Evolutionary conservation across 2,329 filamentous ascomycete genomes (phyloP), one percentile per base, ranked within the genome.

Genomic region (Aplosporella prunicola): DNA sequence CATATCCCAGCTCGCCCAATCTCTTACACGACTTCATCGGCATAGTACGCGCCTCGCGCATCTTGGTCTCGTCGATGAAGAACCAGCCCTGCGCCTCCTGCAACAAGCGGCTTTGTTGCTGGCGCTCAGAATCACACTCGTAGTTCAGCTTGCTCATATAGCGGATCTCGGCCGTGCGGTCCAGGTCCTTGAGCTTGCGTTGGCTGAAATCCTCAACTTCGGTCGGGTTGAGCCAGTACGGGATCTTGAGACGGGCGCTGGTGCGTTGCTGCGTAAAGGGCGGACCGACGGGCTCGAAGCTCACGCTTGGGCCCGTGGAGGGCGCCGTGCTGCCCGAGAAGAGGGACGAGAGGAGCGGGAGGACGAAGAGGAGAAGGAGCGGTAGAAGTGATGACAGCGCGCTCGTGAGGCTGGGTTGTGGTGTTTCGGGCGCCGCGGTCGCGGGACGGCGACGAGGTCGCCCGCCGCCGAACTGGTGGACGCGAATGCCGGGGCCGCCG

Each of bases 401-500:
- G 20, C 44, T 51, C 62, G 58, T 33, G 67, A 72, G 33, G 72
- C 67, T 30, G 67, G 66, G 43, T 68, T 61, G 43, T 67, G 58
- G 50, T 67, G 68, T 53, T 61, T 69, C 43, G 64, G 69, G 46
- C 72, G 74, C 52, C 74, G 76, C 56, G 13, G 53, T 59, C 7
- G 32, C 31, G 14, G 88, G 87, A 53, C 91, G 73, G 61, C 81
- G 71, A 49, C 86, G 75, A 16, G 88, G 86, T 38, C 74, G 71
- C 5, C 67, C 72, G 37, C 91, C 89, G 49, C 88, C 89, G 59
- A 98, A 96, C 57, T 95, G 89, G 60, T 96, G 91, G 43, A 98
- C 86, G 43, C 89, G 78, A 51, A 98, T 79, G 14, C 88, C 89
- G 3, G 89, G 87, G 6, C 87, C 85, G 43, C 88, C 88, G 47